Base-by-base conservation (phyloP, 1,139 yeast genomes). In the Hyphopichia fennica region DNA sequence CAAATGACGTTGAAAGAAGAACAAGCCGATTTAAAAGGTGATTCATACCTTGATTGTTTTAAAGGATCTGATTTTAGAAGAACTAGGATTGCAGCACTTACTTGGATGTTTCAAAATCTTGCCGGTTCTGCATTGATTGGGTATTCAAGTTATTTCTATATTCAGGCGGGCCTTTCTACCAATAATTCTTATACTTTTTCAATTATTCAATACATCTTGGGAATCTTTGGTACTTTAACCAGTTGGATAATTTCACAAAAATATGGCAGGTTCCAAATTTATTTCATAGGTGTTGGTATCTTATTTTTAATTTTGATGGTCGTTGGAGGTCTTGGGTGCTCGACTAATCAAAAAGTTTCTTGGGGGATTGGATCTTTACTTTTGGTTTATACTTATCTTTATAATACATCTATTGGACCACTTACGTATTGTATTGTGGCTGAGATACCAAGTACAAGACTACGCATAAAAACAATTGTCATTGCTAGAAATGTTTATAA, bases 391-490 rank as follows among this genome's bases (percentile, higher is more conserved):
- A 72, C 78, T 2, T 74, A 75, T 42, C 64, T 71, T 23, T 82
- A 79, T 52, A 81, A 79, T 47, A 53, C 70, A 41, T 65, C 82
- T 3, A 69, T 80, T 38, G 87, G 87, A 10, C 87, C 87, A 4
- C 62, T 80, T 41, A 68, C 77, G 42, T 82, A 77, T 60, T 72
- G 80, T 53, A 61, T 81, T 43, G 81, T 79, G 40, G 73, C 81
- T 1, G 87, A 82, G 54, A 57, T 79, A 25, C 81, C 85, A 2
- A 71, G 84, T 2, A 62, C 82, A 3, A 69, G 72, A 51, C 63
- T 82, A 47, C 72, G 84, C 58, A 68, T 79, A 20, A 77, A 79
- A 55, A 73, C 85, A 2, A 73, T 82, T 45, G 76, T 78, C 48
- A 57, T 81, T 46, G 77, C 85, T 2, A 75, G 83, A 58, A 72